Evolutionary conservation across 108 stramenopile genomes (phyloP), one percentile per base, ranked within the genome.

Genomic region (Nitzschia sp.): DNA sequence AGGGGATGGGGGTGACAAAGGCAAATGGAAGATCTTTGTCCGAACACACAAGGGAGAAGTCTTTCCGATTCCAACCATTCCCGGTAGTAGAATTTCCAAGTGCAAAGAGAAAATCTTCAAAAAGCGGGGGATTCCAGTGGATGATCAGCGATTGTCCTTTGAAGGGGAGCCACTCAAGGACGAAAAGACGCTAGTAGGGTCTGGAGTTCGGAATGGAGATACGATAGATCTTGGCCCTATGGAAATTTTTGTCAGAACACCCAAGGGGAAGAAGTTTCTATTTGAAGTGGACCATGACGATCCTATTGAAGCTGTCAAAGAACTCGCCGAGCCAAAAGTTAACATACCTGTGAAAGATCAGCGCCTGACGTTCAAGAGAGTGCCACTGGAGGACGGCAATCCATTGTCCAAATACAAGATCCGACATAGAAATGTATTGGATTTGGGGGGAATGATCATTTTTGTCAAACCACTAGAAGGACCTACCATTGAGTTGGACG

Each of bases 381-480:
- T 15, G 2, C 43, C 59, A 39, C 41, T 76, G 24, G 17, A 56
- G 6, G 74, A 75, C 40, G 52, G 41, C 2, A 63, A 34, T 8
- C 21, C 69, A 5, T 7, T 76, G 2, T 26, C 50, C 17, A n/a
- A 70, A 8, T 68, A 54, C 63, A 50, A 57, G 0, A 37, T 76
- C 10, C 26, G 43, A 39, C 69, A 76, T 54, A 58, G 53, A 50
- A 52, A 65, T 44, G 58, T 48, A 8, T 17, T 76, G 10, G 57
- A 69, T 52, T 22, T 76, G 43, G 58, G n/a, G n/a, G 11, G 25
- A 2, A 68, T 95, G 96, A 88, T 71, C 14, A 79, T 83, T 51
- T 91, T 87, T 69, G 95, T 96, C 80, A 94, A 97, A 81, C 97
- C 95, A 50, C 80, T 95, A 29, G 94, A 95, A 19, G 94, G 92